Percentiles rank a stretch among this genome's conserved stretches.
These are phyloP conservation scores for Leishmania tropica DNA, from an alignment of 208 protist genomes.

Conservation along the genomic window DNA sequence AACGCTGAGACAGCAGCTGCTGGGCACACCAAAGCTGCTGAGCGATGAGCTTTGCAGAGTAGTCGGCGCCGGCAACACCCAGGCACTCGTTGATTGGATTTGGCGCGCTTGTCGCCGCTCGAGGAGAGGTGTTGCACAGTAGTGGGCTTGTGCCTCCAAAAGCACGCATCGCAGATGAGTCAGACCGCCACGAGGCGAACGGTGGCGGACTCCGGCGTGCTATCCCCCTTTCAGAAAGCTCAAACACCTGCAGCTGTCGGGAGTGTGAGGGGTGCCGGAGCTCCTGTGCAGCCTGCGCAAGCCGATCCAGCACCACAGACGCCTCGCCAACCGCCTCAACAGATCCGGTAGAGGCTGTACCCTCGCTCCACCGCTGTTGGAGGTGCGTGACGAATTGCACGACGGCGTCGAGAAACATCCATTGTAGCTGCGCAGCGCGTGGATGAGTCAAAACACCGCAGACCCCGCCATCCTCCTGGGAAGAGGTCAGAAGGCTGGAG, in stretches of 20 bases:
- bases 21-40: constrained; percentile 48
- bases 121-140: background rate
- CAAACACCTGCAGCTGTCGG: constrained; percentile 26
- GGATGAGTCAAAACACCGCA: constrained; percentile 26
- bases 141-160: background rate
- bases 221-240: background rate
- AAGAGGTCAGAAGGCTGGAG: background rate
- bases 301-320: constrained; percentile 13
- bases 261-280: background rate
- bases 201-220: constrained; percentile 19
- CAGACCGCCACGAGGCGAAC: constrained; percentile 10
- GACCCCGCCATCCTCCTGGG: constrained; percentile 25
- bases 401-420: constrained; percentile 24
- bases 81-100: constrained; percentile 18
- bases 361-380: constrained; percentile 2
- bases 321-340: constrained; percentile 14
- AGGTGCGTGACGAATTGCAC: background rate
- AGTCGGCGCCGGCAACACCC: constrained; percentile 19
- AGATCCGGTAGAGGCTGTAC: background rate
- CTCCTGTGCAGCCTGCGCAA: constrained; percentile 7
- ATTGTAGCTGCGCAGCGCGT: constrained; percentile 26
- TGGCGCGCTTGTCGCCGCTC: background rate
- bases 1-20: constrained; percentile 42
- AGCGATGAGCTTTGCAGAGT: constrained; percentile 25
- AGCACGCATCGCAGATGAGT: background rate